Evolutionary conservation across 768 basidiomycete species (phyloP), one percentile per base, ranked within the genome.

Genomic region (Lentinula sp.): DNA sequence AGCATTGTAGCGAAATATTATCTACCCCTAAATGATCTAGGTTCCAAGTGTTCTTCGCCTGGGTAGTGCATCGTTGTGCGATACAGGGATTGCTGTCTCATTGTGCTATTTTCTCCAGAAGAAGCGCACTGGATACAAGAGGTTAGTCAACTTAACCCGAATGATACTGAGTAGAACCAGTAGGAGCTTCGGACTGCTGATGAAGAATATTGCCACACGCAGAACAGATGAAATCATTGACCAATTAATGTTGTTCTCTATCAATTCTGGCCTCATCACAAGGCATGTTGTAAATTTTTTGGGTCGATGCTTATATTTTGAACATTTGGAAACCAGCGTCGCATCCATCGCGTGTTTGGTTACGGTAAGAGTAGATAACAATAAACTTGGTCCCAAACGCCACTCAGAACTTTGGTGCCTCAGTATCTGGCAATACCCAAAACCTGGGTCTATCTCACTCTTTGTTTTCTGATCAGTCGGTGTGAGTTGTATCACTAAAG

Each of bases 201-300:
- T 41, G 16, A 1, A 46, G 28, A 37, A 9, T 36, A 12, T 32
- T 23, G 20, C 48, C 4, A 35, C 15, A 49, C n/a, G 0, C 41
- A 74, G 72, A 57, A 72, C 68, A 23, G 73, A 74, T 48, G 67
- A 71, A 60, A 69, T 74, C n/a, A 73, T 74, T 54, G 71, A 74
- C 60, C 69, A 70, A 32, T 55, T 74, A 58, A 74, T 74, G 49
- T 50, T 72, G 20, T 71, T 71, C 61, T 67, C 72, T 20, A 70
- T 74, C 20, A 73, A 74, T 43, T 71, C 72, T 52, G 73, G 73
- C 9, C 58, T 74, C 9, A 57, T 72, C 13, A 70, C 70, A 43
- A 72, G 72, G 73, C 71, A 62, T 7, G 60, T 46, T 9, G 13
- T 8, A 20, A 1, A 10, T n/a, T 12, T 13, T 13, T 15, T 6